Conservation (phyloP, 2,329 filamentous ascomycete species). For the Pyrenochaeta sp. region DNA sequence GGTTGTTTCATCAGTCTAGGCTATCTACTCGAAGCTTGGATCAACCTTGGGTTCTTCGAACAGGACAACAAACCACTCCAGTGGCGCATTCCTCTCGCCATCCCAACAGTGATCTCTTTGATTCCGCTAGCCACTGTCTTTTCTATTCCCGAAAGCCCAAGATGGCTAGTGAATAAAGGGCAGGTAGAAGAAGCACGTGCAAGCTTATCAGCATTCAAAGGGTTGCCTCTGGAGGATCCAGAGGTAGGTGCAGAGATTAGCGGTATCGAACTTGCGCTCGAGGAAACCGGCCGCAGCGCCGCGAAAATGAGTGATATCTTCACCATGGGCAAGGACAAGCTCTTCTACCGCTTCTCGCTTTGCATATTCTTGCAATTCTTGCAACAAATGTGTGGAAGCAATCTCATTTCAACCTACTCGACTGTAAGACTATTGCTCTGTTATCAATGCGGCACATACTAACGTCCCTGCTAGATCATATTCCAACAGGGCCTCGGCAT, state of each 20-base stretch:
- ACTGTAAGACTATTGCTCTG: constrained; percentile 43
- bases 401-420: constrained; percentile 60
- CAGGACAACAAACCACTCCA: constrained; percentile 65
- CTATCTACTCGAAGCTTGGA: constrained; percentile 58
- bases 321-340: constrained; percentile 68
- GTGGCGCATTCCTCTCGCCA: constrained; percentile 75
- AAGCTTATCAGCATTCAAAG: constrained; percentile 52
- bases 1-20: constrained; percentile 58
- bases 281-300: constrained; percentile 63
- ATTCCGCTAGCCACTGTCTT: constrained; percentile 66
- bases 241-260: constrained; percentile 72
- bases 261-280: constrained; percentile 62
- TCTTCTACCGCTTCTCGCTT: constrained; percentile 67
- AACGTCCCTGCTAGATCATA: constrained; percentile 43
- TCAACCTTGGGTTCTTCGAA: constrained; percentile 66
- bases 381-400: constrained; percentile 62
- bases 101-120: constrained; percentile 65
- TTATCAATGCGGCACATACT: too few relatives aligned
- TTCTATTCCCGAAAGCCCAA: constrained; percentile 75
- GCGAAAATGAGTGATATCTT: constrained; percentile 65
- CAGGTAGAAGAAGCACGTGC: constrained; percentile 70
- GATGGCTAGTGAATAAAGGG: constrained; percentile 73
- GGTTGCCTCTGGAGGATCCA: constrained; percentile 48
- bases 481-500: constrained; percentile 54
- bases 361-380: constrained; percentile 61